Percentiles rank a stretch among this genome's conserved stretches.
phyloP scores from a whole-genome alignment of 2,329 filamentous ascomycete genomes.

The Myriosclerotinia curreyana region DNA sequence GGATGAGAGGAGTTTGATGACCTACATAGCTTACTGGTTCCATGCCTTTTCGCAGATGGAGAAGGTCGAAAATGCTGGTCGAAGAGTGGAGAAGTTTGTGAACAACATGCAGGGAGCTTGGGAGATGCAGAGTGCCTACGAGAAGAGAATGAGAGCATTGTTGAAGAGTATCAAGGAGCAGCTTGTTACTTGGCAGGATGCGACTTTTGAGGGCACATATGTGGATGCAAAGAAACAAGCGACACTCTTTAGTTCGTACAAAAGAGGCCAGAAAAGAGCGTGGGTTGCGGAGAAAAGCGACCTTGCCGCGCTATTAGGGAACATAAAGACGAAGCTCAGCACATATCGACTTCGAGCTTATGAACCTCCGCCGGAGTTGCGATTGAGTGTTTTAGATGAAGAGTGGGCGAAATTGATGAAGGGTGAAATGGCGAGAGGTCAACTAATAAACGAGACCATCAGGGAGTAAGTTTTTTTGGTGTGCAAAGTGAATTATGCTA shows the following conservation, averaged over 20 bases:
- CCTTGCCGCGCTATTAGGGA: slow-evolving; percentile 84
- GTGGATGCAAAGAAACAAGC: slow-evolving; percentile 86
- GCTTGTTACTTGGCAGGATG: slow-evolving; percentile 70
- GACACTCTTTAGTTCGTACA: slow-evolving; percentile 79
- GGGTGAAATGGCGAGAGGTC: slow-evolving; percentile 82
- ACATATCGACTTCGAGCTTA: slow-evolving; percentile 92
- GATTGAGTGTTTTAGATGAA: slow-evolving; percentile 74
- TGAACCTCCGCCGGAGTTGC: slow-evolving; percentile 80
- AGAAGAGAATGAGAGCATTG: slow-evolving; percentile 82
- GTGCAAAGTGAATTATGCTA: not conserved
- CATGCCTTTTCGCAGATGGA: slow-evolving; percentile 99
- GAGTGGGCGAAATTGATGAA: slow-evolving; percentile 79
- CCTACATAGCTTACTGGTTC: slow-evolving; percentile 99
- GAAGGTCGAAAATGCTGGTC: slow-evolving; percentile 93
- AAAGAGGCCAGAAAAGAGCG: slow-evolving; percentile 81
- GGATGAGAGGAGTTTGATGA: slow-evolving; percentile 96
- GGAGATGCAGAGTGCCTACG: slow-evolving; percentile 98
- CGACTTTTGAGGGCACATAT: slow-evolving; percentile 88
- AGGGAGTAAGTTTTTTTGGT: slow-evolving; percentile 63
- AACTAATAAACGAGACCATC: slow-evolving; percentile 97
- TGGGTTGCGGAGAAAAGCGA: slow-evolving; percentile 99
- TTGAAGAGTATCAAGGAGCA: slow-evolving; percentile 72
- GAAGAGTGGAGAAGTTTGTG: slow-evolving; percentile 96
- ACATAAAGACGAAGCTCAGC: slow-evolving; percentile 97
- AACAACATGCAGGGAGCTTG: slow-evolving; percentile 98